Evolutionary conservation across 1,284 basidiomycete species (phyloP), one percentile per base, ranked within the genome.

Genomic region (Dichomitus squalens): DNA sequence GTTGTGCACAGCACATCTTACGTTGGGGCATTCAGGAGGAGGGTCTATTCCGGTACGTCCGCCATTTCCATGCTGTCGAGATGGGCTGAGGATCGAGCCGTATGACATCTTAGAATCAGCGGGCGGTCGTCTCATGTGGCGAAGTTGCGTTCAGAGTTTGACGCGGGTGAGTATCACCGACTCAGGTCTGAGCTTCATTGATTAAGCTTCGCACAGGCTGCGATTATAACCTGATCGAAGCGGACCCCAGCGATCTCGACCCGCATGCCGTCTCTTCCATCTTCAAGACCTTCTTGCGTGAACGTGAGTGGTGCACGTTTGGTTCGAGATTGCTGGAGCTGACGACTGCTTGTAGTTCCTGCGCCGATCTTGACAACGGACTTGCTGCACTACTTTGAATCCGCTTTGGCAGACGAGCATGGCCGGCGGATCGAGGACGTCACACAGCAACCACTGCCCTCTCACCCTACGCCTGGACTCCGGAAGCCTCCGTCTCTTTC

Each of bases 231-330:
- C 82, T 96, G 74, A 75, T 78, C 27, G 81, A 84, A 61, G 89
- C 86, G 64, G 82, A 84, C 46, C 92, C 92, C 23, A 85, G 88
- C 16, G 93, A 96, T 66, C 75, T 96, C 31, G 94, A 96, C 70
- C 94, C 94, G 35, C 93, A 96, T 69, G 92, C 94, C 1, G 94
- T 98, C 14, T 87, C 95, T 33, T 93, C 92, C 36, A 78, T 91
- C 41, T 92, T 92, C 73, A 92, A 92, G 71, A 87, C 88, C 2
- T 93, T 84, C 68, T 76, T 92, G 48, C 88, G 90, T 52, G 90
- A 92, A 79, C 73, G 90, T 91, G 72, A 75, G 87, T 76, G 27
- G 21, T 27, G 36, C n/a, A 29, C 41, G 44, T 61, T 55, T 56
- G 36, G 8, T 46, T 47, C 53, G 35, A 57, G 34, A 52, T 33